Base-by-base conservation (phyloP, 768 basidiomycete species). In the Trametes maxima region DNA sequence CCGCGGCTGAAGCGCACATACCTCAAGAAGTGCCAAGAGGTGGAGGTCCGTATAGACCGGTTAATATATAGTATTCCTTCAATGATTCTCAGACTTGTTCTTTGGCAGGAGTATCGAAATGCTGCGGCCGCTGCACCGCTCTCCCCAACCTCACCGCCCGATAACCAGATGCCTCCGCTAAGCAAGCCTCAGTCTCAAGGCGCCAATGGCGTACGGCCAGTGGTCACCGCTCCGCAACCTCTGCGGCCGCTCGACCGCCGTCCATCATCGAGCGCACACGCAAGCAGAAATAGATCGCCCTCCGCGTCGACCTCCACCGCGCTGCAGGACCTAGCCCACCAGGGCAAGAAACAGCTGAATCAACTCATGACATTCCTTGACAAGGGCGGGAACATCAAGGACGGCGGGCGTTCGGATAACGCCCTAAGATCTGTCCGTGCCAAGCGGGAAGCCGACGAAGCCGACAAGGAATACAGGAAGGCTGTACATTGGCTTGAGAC, bases 401-500 rank as follows among this genome's bases (percentile, higher is more conserved):
- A 90, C 61, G 83, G 84, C 33, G 80, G 82, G 13, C 80, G 86
- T 36, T 71, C 78, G 45, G 84, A 88, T 68, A 89, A 79, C 54
- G 88, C 93, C 1, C 76, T 95, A 61, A 84, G 88, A 53, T 82
- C 86, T 24, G 90, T 93, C 17, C 86, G 89, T 42, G 86, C 90
- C 22, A 95, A 94, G 75, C 80, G 95, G 50, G 94, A 97, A 66
- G 88, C 90, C 5, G 94, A 96, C 37, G 94, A 96, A 72, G 94
- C 94, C 60, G 94, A 97, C 72, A 92, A 88, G 72, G 94, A 95
- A 60, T 97, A 97, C 69, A 80, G 94, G 25, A 90, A 89, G 65
- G 93, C 86, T 36, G 87, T 97, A 22, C 89, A 96, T 73, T 92
- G 92, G 88, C 76, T 94, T n/a, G 94, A 97, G 77, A 95, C 94